Evolutionary conservation across 768 basidiomycete genomes (phyloP), one percentile per base, ranked within the genome.

Genomic region (Tulasnella sp.): DNA sequence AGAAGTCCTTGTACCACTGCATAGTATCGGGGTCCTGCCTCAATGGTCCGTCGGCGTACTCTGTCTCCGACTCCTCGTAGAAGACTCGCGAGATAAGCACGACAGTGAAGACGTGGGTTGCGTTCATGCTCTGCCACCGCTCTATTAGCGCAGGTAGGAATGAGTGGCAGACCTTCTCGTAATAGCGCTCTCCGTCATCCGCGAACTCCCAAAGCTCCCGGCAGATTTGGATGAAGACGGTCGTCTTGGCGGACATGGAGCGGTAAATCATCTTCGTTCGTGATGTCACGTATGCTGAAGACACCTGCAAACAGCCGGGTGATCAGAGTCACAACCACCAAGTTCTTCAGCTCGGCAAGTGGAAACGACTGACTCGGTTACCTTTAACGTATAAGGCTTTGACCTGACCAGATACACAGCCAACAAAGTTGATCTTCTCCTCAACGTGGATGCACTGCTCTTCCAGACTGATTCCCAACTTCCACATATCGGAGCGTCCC

Each of bases 141-240:
- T 78, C 70, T 66, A 97, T 93, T 3, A 98, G 78, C 13, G 86
- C 80, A 1, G 95, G 93, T 7, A 99, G 80, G 74, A 97, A 97
- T 2, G 93, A 90, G 69, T 97, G 93, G 2, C 95, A 86, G n/a
- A 95, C 88, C 73, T 98, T 98, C 70, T 98, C 96, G 68, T 90
- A 86, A 72, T 86, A 92, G 4, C 94, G 82, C 70, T 96, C 93
- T 23, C 96, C 96, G 63, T 98, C 96, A 34, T 89, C 92, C 23
- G 93, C 81, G 68, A 98, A 98, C 67, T 96, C 89, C 90, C 91
- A 98, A 56, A 96, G 81, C 68, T 98, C 96, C 50, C 85, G 82
- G 69, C 92, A 95, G 15, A 99, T 87, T 76, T 97, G 94, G 50
- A 99, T 91, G 70, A 96, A 95, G 58, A 98, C 85, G 19, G 89